Evolutionary conservation across 176 grass and related monocot species (phyloP).

Genomic region (Avena insularis): DNA sequence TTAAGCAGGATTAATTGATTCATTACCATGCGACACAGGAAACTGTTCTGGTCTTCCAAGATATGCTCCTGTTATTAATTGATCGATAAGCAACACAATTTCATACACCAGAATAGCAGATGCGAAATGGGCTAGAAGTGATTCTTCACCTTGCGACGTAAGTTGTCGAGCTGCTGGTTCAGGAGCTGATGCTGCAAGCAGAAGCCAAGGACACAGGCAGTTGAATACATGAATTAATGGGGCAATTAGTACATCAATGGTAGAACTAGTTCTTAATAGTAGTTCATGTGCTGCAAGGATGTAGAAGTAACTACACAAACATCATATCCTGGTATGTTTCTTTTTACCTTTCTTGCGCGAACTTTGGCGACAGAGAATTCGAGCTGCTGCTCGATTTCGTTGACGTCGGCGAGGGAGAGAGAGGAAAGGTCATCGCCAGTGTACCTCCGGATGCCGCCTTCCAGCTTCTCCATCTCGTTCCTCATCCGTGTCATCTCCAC

Average conservation of each 20-base stretch:
- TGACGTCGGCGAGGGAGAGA: conserved; percentile 62
- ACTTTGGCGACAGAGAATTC: conserved; percentile 68
- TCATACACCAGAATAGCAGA: background rate
- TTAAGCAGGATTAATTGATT: background rate
- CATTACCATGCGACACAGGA: conserved; percentile 69
- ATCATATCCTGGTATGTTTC: background rate
- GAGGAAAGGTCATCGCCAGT: conserved; percentile 73
- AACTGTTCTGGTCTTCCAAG: conserved; percentile 78
- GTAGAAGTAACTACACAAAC: too few relatives aligned
- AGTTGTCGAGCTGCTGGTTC: conserved; percentile 81
- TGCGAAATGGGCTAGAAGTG: background rate
- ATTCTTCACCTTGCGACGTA: conserved; percentile 71
- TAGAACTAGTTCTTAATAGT: background rate
- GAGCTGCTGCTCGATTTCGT: conserved; percentile 73
- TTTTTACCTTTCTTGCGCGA: conserved; percentile 65
- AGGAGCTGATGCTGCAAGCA: conserved; percentile 73
- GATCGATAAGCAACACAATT: background rate
- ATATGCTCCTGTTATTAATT: conserved; percentile 70
- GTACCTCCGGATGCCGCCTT: conserved; percentile 65
- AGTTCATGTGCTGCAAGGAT: background rate
- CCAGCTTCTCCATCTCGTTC: conserved; percentile 75
- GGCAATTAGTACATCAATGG: background rate
- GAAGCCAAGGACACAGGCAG: background rate
- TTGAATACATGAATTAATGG: background rate
- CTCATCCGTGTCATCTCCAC: conserved; percentile 82